Conservation (phyloP, 2,329 filamentous ascomycete genomes). For the Penicillium sp. region DNA sequence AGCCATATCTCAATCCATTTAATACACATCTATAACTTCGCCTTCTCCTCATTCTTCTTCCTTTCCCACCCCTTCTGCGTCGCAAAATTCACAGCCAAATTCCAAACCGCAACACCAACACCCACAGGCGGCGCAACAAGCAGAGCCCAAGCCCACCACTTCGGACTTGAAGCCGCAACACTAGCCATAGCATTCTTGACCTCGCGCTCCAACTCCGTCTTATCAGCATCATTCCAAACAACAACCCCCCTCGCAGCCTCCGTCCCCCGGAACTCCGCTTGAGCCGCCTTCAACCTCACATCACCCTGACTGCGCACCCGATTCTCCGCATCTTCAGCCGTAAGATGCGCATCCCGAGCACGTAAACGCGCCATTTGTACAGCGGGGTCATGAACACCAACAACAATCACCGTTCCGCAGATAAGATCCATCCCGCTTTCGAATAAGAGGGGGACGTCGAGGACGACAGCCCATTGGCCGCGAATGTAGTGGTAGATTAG, state of each 20-base stretch:
- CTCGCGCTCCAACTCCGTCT: slow-evolving; percentile 67
- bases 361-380: slow-evolving; percentile 80
- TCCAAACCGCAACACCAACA: slow-evolving; percentile 67
- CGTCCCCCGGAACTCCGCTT: slow-evolving; percentile 63
- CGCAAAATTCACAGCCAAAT: slow-evolving; percentile 69
- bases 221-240: slow-evolving; percentile 84
- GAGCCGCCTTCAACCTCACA: slow-evolving; percentile 76
- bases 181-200: slow-evolving; percentile 66
- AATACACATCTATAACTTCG: slow-evolving; percentile 47
- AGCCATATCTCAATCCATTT: background rate
- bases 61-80: slow-evolving; percentile 71
- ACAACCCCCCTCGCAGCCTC: slow-evolving; percentile 69
- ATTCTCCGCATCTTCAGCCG: slow-evolving; percentile 82
- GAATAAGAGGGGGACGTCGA: slow-evolving; percentile 90
- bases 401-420: slow-evolving; percentile 83
- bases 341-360: slow-evolving; percentile 74
- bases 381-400: slow-evolving; percentile 75
- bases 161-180: slow-evolving; percentile 65
- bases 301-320: slow-evolving; percentile 84
- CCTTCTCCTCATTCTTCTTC: slow-evolving; percentile 59
- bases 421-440: slow-evolving; percentile 83
- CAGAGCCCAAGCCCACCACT: slow-evolving; percentile 79
- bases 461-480: slow-evolving; percentile 83
- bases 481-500: slow-evolving; percentile 71
- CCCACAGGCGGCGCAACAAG: slow-evolving; percentile 73